A percentile compares a stretch with the other conserved stretches of the same genome.
Evolutionary conservation across 169 alveolate species (phyloP).

Genomic region (Cryptosporidium baileyi): DNA sequence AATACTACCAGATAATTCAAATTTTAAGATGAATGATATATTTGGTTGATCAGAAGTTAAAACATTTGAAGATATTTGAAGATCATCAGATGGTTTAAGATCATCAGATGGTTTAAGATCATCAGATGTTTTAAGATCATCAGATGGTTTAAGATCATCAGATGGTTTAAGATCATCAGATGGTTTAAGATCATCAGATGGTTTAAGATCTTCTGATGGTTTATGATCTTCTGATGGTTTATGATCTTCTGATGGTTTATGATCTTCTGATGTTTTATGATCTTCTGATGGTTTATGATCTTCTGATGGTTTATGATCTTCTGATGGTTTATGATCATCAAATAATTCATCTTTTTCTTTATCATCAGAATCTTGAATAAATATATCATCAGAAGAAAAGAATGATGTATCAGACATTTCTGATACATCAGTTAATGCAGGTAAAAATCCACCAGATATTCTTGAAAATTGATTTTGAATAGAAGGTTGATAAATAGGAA

Average conservation of each 20-base stretch:
- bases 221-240: neutral
- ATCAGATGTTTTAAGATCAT: too few species aligned
- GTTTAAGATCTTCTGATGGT: too few species aligned
- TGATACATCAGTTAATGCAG: slow-evolving; percentile 16
- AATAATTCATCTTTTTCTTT: neutral
- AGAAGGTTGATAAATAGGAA: neutral
- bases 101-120: too few species aligned
- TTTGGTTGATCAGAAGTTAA: too few species aligned
- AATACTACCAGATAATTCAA: too few species aligned
- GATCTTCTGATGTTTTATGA: neutral
- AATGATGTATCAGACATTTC: slow-evolving; percentile 22
- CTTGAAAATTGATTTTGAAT: neutral
- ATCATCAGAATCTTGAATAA: neutral
- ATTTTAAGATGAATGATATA: too few species aligned
- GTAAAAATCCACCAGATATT: slow-evolving; percentile 48
- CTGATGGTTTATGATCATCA: neutral
- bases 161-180: too few species aligned
- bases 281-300: neutral
- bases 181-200: too few species aligned
- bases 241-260: neutral
- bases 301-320: neutral
- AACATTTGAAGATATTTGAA: too few species aligned
- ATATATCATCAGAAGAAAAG: neutral
- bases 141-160: too few species aligned
- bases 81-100: too few species aligned